Evolutionary conservation across 257 asterid genomes (phyloP), one percentile per base, ranked within the genome.

Genomic region (Lantana camara): DNA sequence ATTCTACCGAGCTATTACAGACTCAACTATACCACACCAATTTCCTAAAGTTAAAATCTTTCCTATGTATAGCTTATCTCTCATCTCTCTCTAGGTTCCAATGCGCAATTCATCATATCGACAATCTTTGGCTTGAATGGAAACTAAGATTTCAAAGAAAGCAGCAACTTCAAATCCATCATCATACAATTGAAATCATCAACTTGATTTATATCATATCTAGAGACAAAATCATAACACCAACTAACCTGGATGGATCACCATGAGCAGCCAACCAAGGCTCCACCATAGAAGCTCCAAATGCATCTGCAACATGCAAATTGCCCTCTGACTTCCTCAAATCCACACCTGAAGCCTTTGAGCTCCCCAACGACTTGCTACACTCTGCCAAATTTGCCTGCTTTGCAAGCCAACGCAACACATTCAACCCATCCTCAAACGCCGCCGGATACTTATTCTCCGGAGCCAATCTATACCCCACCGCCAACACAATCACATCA

Each of bases 261-360:
- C 90, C 98, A 69, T 91, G 98, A 50, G 98, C 91, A 81, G 96
- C 95, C 88, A 91, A 69, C 98, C 98, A 91, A 4, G 98, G 98
- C 81, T 91, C 98, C 35, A 84, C 90, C 96, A 88, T 68, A 12
- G 96, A 88, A 44, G 96, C 95, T 48, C 98, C 98, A 64, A 91
- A 91, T 8, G 95, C 96, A 73, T 91, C 98, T 0, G 94, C 83
- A 79, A 91, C 76, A 55, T 75, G 95, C 82, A 82, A 69, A 63
- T 73, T 79, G 50, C 69, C 80, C 45, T 85, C 95, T 6, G 83
- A 71, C 72, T 82, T 78, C 80, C 86, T 87, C 81, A 83, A 63
- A 71, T 87, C 91, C 3, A 70, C 30, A 17, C 88, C 88, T 27
- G 75, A 79, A n/a, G 77, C 87, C 65, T 73, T 65, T 14, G 73